Conservation (phyloP, 495 filamentous ascomycete species). For the Lepidopterella palustris region DNA sequence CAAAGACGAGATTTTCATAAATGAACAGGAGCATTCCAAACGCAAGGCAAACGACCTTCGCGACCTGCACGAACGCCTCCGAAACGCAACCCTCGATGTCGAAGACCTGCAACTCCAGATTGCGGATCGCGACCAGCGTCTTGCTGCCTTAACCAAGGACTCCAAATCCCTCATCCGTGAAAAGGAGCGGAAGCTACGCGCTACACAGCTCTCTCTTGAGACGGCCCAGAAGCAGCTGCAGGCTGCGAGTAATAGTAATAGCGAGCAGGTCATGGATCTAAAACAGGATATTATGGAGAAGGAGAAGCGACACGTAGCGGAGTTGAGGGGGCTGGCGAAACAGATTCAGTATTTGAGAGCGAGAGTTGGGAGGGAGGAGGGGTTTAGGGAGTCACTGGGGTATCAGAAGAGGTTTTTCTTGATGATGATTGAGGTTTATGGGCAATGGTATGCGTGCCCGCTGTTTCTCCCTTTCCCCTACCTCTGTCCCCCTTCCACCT, state of each 20-base stretch:
- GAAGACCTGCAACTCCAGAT: conserved; percentile 17
- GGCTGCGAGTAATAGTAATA: neutral
- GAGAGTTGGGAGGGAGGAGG: conserved; percentile 68
- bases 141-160: conserved; percentile 1
- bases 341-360: conserved; percentile 87
- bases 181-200: conserved; percentile 28
- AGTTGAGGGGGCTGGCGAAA: conserved; percentile 74
- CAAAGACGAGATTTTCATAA: neutral
- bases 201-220: conserved; percentile 5
- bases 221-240: conserved; percentile 3
- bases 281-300: conserved; percentile 15
- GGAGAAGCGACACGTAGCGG: conserved; percentile 63
- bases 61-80: conserved; percentile 10
- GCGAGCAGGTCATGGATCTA: conserved; percentile 8
- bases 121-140: conserved; percentile 13
- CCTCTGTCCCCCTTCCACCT: conserved; percentile 1
- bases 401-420: conserved; percentile 72
- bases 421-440: conserved; percentile 74
- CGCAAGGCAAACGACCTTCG: conserved; percentile 4
- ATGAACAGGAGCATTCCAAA: neutral
- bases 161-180: conserved; percentile 9
- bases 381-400: conserved; percentile 66
- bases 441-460: conserved; percentile 68
- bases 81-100: conserved; percentile 11
- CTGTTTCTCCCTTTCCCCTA: conserved; percentile 11